phyloP scores from a whole-genome alignment of 2,329 filamentous ascomycete species.

The Tolypocladium pustulatum region DNA sequence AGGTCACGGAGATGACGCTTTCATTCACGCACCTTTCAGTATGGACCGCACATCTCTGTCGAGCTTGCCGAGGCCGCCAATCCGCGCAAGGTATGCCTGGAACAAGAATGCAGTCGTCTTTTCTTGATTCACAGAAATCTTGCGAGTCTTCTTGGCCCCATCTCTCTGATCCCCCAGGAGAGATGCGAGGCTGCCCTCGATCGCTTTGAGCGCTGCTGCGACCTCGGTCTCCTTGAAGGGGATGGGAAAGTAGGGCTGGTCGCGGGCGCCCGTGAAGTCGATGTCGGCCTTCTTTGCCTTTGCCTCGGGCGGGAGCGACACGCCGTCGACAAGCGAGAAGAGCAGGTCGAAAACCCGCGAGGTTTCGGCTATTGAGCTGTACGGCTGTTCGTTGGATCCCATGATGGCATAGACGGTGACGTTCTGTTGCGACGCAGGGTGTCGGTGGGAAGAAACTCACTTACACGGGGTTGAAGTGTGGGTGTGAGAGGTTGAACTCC shows the following conservation, averaged over 20 bases:
- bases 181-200: slow-evolving; percentile 25
- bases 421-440: not conserved
- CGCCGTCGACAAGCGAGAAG: slow-evolving; percentile 13
- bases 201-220: slow-evolving; percentile 30
- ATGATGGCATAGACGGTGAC: not conserved
- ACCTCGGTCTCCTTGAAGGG: slow-evolving; percentile 37
- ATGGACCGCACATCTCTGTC: slow-evolving; percentile 16
- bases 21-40: slow-evolving; percentile 2
- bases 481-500: not conserved
- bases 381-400: slow-evolving; percentile 3
- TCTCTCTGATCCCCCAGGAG: slow-evolving; percentile 18
- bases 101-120: slow-evolving; percentile 32
- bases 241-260: slow-evolving; percentile 33
- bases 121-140: slow-evolving; percentile 22
- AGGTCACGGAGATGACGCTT: not conserved
- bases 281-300: slow-evolving; percentile 13
- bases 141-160: slow-evolving; percentile 4
- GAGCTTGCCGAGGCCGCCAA: slow-evolving; percentile 26
- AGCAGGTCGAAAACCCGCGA: slow-evolving; percentile 13
- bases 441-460: not conserved
- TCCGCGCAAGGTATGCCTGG: slow-evolving; percentile 23
- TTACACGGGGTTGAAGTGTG: not conserved
- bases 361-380: slow-evolving; percentile 15
- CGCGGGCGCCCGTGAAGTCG: slow-evolving; percentile 21
- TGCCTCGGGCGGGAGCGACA: slow-evolving; percentile 18